Evolutionary conservation across 2,329 filamentous ascomycete genomes (phyloP).

Genomic region (Neurospora crassa): DNA sequence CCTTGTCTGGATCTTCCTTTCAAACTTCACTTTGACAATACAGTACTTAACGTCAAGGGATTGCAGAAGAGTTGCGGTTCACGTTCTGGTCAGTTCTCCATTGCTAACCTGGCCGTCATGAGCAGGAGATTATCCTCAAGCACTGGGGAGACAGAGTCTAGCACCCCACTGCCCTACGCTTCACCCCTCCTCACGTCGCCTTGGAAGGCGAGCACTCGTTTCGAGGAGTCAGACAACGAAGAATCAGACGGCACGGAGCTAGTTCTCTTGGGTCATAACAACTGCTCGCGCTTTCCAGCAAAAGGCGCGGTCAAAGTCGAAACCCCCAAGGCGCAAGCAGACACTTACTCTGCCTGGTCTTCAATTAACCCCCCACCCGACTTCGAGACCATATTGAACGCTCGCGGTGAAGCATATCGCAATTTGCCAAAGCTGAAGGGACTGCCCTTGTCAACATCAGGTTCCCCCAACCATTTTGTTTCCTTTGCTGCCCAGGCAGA

Average conservation of each 20-base stretch:
- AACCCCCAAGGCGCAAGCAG: neutral
- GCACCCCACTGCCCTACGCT: neutral
- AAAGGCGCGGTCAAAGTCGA: neutral
- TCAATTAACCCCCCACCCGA: neutral
- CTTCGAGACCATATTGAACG: neutral
- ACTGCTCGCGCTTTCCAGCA: neutral
- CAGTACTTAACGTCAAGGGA: neutral
- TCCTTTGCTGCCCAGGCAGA: neutral
- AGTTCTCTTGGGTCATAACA: neutral
- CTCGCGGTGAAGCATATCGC: neutral
- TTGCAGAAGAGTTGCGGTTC: neutral
- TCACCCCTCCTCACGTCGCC: neutral
- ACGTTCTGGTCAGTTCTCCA: neutral
- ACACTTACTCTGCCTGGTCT: neutral
- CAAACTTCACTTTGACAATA: neutral
- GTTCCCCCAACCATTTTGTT: neutral
- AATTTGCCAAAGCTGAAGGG: neutral
- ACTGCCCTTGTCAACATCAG: neutral
- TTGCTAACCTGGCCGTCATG: neutral
- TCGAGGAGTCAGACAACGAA: neutral
- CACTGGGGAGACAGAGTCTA: neutral
- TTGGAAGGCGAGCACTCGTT: neutral
- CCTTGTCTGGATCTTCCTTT: neutral
- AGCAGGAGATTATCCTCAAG: neutral
- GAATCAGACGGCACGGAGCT: neutral